phyloP scores from a whole-genome alignment of 129 eudicot species.

The Heracleum sosnowskyi region DNA sequence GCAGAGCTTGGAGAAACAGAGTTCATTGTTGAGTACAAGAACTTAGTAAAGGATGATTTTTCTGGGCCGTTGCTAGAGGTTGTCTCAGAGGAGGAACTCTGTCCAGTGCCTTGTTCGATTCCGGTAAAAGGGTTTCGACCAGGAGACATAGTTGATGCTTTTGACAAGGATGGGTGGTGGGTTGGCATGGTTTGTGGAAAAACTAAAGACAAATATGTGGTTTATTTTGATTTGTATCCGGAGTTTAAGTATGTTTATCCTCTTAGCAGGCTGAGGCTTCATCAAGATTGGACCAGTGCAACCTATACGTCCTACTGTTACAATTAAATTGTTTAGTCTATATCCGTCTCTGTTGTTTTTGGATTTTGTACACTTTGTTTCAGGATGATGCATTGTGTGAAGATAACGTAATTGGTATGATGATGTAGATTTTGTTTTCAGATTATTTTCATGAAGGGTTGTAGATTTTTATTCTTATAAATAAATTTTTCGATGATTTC shows the following conservation, averaged over 20 bases:
- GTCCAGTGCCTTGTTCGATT: background rate
- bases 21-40: background rate
- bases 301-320: background rate
- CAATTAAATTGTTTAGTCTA: background rate
- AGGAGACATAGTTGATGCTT: background rate
- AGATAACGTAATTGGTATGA: no score
- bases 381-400: no score
- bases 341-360: background rate
- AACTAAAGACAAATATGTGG: background rate
- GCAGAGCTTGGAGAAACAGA: background rate
- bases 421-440: no score
- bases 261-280: background rate
- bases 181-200: background rate
- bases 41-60: background rate
- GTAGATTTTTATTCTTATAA: no score
- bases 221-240: background rate
- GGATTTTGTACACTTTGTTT: background rate
- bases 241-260: background rate
- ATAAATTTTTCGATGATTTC: no score
- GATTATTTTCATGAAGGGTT: no score
- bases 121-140: background rate
- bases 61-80: background rate
- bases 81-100: background rate
- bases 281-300: background rate
- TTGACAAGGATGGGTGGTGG: background rate